Base-by-base conservation (phyloP, 371 early-diverging fungal genomes). In the Apophysomyces elegans region DNA sequence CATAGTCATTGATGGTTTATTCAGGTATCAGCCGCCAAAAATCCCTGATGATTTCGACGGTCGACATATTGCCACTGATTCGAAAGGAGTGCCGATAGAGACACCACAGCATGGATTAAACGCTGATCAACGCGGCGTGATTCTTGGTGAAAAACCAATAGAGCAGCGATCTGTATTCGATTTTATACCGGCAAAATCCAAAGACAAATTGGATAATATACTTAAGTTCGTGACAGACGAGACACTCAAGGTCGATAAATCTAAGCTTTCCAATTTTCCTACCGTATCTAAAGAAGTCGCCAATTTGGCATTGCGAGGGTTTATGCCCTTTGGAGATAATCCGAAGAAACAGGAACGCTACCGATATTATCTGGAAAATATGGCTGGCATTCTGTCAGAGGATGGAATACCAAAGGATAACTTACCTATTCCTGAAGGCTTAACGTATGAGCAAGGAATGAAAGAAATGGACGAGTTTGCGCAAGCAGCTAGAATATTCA, bases 281-380 rank as follows among this genome's bases (percentile, higher is more conserved):
- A 71, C 67, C 32, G 80, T 93, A n/a, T 79, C 88, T 6, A 87
- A 87, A 66, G 79, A 81, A 5, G 79, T 83, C 3, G 95, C 95
- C 0, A 56, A 80, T 58, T 84, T 87, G 4, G 96, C 96, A 0
- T 66, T 95, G 37, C 79, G 84, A 66, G 96, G 95, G 4, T 96
- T 91, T 70, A 92, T 94, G 75, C 96, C 96, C 4, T 96, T 95
- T 81, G 87, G 85, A 5, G 88, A 86, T 39, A 87, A 90, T 62
- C 70, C 78, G 9, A 78, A 79, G 13, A 96, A 95, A 62, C 96
- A 95, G 72, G 78, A 65, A n/a, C 80, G 95, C 13, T 96, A 96
- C 70, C 84, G 84, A 57, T 65, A 77, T 6, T 95, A 87, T 72
- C 67, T 96, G 47, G 85, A 92, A 65, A 75, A 84, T n/a, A 80